phyloP scores from a whole-genome alignment of 1,284 basidiomycete genomes.

The Trichosporon asahii region DNA sequence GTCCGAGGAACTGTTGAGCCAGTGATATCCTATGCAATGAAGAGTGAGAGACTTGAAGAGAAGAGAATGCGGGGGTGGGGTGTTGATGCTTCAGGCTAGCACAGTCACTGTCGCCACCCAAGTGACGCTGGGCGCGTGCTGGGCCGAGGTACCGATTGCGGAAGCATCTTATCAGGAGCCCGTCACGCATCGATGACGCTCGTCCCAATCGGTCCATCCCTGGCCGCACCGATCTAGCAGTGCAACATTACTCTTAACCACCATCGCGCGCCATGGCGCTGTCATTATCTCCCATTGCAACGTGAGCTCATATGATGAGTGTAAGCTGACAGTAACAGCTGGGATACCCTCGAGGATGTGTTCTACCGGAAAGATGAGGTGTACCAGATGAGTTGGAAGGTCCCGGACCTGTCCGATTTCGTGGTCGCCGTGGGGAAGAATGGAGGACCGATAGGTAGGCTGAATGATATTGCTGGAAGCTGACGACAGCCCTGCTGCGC shows the following conservation, averaged over 20 bases:
- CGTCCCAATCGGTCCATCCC: background rate
- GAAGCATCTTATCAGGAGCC: constrained; percentile 11
- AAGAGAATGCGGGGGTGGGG: background rate
- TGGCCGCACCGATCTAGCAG: background rate
- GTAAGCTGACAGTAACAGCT: constrained; percentile 30
- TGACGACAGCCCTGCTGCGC: constrained; percentile 68
- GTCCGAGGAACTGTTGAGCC: background rate
- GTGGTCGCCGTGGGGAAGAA: constrained; percentile 75
- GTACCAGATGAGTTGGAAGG: constrained; percentile 76
- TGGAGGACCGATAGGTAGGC: constrained; percentile 79
- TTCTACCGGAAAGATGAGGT: constrained; percentile 66
- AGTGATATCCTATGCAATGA: background rate
- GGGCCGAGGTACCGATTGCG: constrained; percentile 7
- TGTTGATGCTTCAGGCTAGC: background rate
- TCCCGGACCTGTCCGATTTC: constrained; percentile 76
- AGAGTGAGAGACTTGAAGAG: background rate
- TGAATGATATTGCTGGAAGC: no score
- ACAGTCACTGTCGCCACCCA: constrained; percentile 6
- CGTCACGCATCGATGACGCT: constrained; percentile 8
- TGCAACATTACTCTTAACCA: background rate
- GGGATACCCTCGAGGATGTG: constrained; percentile 53
- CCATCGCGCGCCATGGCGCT: constrained; percentile 22
- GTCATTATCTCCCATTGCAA: constrained; percentile 25
- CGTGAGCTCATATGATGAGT: constrained; percentile 16
- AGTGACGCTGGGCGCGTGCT: constrained; percentile 2